Evolutionary conservation across 2,329 filamentous ascomycete genomes (phyloP), one percentile per base, ranked within the genome.

Genomic region (Cadophora sp.): DNA sequence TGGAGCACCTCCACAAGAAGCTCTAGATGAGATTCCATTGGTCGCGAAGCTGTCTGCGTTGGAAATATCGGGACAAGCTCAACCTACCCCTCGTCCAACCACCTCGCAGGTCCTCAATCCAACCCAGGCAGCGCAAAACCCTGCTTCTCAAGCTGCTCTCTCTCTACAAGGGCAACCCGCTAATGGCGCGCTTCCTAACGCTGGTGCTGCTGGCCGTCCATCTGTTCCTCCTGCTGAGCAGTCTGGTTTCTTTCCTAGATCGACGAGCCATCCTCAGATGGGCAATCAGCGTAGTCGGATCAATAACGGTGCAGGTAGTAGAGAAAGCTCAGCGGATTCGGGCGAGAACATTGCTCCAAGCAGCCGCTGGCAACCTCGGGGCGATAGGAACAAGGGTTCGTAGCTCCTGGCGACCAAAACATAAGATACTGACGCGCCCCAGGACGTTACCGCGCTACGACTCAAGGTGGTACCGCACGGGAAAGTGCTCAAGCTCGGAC

Each of bases 271-370:
- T 5, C 48, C 48, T 27, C 48, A 51, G 48, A 51, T 53, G 50
- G 30, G 16, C 24, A 53, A 53, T 24, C 24, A 4, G n/a, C 50
- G 18, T n/a, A 33, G 18, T 33, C 50, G 50, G n/a, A 11, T 27
- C 24, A 53, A 53, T 33, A 53, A 24, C 16, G 50, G 50, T n/a
- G 18, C 50, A 33, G 50, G 50, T 33, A 53, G 50, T 53, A 16
- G 27, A 9, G 50, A 33, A 53, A 53, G 24, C 27, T 53, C 50
- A 3, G 50, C 24, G 30, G 50, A n/a, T n/a, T 53, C 50, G 4
- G 50, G 50, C 14, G 50, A 33, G 27, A 33, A 33, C n/a, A 24
- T 53, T 16, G 13, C 24, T 53, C 27, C 27, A n/a, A 53, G 24
- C 8, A 53, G 27, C 7, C 50, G 50, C 8, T n/a, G 50, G 50